Evolutionary conservation across 108 stramenopile species (phyloP), one percentile per base, ranked within the genome.

Genomic region (Asterionellopsis glacialis): DNA sequence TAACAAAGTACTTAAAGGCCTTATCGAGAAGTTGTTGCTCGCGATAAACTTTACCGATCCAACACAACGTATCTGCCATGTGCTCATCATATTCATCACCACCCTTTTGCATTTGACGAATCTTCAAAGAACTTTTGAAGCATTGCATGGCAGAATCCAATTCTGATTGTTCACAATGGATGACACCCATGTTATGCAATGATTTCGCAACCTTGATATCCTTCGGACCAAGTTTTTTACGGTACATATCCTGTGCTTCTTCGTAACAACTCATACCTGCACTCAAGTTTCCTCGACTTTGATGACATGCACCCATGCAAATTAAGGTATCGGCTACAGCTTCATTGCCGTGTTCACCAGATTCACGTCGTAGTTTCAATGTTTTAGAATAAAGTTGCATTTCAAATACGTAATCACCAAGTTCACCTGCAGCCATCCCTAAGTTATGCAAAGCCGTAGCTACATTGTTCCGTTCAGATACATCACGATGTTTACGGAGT

Each of bases 21-120:
- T 67, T 72, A 3, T 60, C 47, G 21, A 60, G 63, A 25, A 63
- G 51, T 23, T 63, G 64, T 18, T 59, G 58, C 45, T 76, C 75
- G 50, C 80, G 58, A 50, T 81, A 65, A 15, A 81, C 69, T 15
- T 77, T 81, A 14, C 80, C 80, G n/a, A 81, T 70, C 79, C 79
- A 80, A 15, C 79, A 72, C 3, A 65, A 43, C 19, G 70, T 80
- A 21, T 80, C 74, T 9, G 79, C 28, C 14, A 27, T 54, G n/a
- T 41, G 15, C 10, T 63, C 74, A 51, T 75, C 71, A 14, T 61
- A 67, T n/a, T 67, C 26, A 9, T 79, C 73, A 11, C 41, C 60
- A 1, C 58, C 57, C 0, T 67, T 67, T 7, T 67, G 54, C 49
- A 57, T 14, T 40, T 60, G 28, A 40, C 70, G 44, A 11, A 80